phyloP scores from a whole-genome alignment of 768 basidiomycete genomes.

The Coprinopsis marcescibilis region DNA sequence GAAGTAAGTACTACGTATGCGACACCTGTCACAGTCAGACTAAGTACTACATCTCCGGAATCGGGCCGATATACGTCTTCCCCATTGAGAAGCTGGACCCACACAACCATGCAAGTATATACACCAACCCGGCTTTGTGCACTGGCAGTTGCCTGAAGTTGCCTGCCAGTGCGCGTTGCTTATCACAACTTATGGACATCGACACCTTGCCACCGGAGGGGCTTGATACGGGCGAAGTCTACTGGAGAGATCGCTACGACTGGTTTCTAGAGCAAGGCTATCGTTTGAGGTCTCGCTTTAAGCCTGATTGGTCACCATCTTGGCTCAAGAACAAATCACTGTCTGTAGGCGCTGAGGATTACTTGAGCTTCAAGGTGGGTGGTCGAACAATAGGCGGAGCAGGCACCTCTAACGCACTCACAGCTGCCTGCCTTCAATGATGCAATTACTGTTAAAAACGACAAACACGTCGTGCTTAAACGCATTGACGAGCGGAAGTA shows the following conservation, averaged over 20 bases:
- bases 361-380: too few relatives aligned
- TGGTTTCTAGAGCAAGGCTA: constrained; percentile 29
- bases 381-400: too few relatives aligned
- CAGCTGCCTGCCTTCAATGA: too few relatives aligned
- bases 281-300: constrained; percentile 26
- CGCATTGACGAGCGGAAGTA: constrained; percentile 6
- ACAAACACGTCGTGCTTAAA: constrained; percentile 25
- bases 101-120: too few relatives aligned
- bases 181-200: neutral
- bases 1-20: too few relatives aligned
- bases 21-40: too few relatives aligned
- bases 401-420: neutral
- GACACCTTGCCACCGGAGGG: neutral
- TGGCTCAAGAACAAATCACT: constrained; percentile 18
- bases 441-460: constrained; percentile 23
- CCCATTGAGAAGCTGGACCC: too few relatives aligned
- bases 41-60: too few relatives aligned
- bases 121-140: too few relatives aligned
- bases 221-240: constrained; percentile 11
- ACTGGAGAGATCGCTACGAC: constrained; percentile 21
- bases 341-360: neutral
- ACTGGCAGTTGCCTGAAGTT: too few relatives aligned
- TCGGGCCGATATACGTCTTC: too few relatives aligned
- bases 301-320: constrained; percentile 28
- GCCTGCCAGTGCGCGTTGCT: too few relatives aligned